Conservation (phyloP, 2,329 filamentous ascomycete genomes). For the Aspergillus nomiae region DNA sequence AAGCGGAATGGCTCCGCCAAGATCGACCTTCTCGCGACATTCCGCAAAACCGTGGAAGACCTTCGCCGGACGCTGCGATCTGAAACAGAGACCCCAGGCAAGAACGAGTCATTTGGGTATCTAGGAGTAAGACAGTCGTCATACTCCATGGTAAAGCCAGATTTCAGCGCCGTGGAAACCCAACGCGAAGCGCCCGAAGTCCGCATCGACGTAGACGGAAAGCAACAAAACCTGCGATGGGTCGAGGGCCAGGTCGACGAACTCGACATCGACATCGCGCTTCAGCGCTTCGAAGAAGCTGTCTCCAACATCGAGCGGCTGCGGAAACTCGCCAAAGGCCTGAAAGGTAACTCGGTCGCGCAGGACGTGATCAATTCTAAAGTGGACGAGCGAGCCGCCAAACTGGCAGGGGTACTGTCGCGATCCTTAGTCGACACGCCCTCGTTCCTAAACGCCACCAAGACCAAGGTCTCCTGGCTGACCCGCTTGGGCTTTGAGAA, state of each 20-base stretch:
- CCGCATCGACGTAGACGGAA: constrained; percentile 93
- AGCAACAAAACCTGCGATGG: constrained; percentile 94
- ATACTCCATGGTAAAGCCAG: constrained; percentile 68
- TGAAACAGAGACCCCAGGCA: constrained; percentile 84
- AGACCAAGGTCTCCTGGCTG: constrained; percentile 80
- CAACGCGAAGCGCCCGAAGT: constrained; percentile 73
- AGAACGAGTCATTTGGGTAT: constrained; percentile 83
- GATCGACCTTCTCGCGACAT: constrained; percentile 77
- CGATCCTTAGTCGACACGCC: constrained; percentile 77
- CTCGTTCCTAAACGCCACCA: constrained; percentile 74
- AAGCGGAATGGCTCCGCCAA: constrained; percentile 80
- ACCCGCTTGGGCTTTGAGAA: constrained; percentile 87
- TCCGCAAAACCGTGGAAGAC: constrained; percentile 90
- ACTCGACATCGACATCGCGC: constrained; percentile 90
- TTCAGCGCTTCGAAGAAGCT: constrained; percentile 84
- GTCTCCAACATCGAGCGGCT: constrained; percentile 84
- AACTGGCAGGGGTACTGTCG: constrained; percentile 74
- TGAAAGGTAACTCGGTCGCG: constrained; percentile 83
- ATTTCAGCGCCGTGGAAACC: constrained; percentile 75
- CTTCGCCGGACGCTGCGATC: constrained; percentile 81
- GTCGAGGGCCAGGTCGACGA: constrained; percentile 95
- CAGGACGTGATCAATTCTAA: constrained; percentile 93
- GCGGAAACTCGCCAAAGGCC: constrained; percentile 72
- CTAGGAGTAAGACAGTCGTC: constrained; percentile 77
- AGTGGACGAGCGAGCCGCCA: constrained; percentile 79